Evolutionary conservation across 768 basidiomycete species (phyloP), one percentile per base, ranked within the genome.

Genomic region (Termitomyces titanicus): DNA sequence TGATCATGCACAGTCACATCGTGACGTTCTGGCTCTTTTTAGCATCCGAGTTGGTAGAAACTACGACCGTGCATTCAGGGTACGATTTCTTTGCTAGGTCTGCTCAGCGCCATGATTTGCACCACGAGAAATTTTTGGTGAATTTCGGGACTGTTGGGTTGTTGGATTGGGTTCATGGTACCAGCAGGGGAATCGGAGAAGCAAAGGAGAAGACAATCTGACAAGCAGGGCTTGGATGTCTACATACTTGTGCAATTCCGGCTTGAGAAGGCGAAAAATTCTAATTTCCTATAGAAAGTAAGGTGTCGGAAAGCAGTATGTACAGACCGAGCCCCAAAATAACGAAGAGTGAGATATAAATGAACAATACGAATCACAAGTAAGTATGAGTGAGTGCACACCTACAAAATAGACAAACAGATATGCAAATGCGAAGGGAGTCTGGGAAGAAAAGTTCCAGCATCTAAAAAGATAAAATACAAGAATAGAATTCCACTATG

Each of bases 11-110:
- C n/a, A 56, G 59, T 22, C 69, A 70, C 45, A 57, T 66, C 43
- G 51, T 66, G 17, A 65, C 67, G 1, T 67, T 65, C 44, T 70
- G 67, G 67, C 34, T 61, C 11, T 69, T 70, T 44, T 37, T 69
- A 18, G 66, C 63, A 5, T 11, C 62, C 11, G 58, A 63, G 48
- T 53, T 70, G 38, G 34, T 63, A 15, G 63, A 67, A 53, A 67
- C 67, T n/a, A 51, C 66, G 0, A 67, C 64, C 4, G 67, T 70
- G 34, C 68, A 69, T 54, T 64, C 62, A 1, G 69, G 69, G 20
- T 67, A 64, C 44, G 64, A 68, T 44, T 70, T 68, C 57, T 64
- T 65, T 24, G 61, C 46, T 3, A 62, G 63, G 3, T 54, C 55
- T 24, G 67, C 67, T 24, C 59, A 51, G 44, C 63, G 47, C 24